Conservation (phyloP, 257 asterid genomes). For the Petrea volubilis region DNA sequence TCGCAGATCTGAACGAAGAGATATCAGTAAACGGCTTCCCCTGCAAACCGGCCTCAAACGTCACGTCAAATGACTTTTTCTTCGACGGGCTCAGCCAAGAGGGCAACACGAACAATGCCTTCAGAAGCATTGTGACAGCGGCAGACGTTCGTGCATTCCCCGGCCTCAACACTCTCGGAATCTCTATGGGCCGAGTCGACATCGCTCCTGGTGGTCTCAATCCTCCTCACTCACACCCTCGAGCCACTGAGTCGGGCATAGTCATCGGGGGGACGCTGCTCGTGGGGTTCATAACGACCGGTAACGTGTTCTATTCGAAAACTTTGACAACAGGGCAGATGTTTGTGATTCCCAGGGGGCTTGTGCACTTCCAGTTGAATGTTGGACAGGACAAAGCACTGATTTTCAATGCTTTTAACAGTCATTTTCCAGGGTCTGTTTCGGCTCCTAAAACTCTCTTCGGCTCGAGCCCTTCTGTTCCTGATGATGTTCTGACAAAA, state of each 20-base stretch:
- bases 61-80: constrained; percentile 45
- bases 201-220: background rate
- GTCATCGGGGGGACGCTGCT: background rate
- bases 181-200: background rate
- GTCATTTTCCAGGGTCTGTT: background rate
- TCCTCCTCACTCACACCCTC: background rate
- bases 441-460: background rate
- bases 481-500: background rate
- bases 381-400: background rate
- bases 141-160: background rate
- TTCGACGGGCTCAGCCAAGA: constrained; percentile 35
- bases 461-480: background rate
- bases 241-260: background rate
- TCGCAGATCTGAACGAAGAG: constrained; percentile 17
- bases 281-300: background rate
- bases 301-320: background rate
- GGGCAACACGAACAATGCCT: constrained; percentile 14
- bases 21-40: constrained; percentile 33
- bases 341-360: background rate
- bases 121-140: background rate
- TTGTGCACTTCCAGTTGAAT: background rate
- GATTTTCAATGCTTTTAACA: background rate
- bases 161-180: background rate
- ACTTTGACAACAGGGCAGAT: background rate
- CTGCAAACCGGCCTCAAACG: constrained; percentile 33